phyloP scores from a whole-genome alignment of 495 filamentous ascomycete species.

The Amniculicola lignicola region DNA sequence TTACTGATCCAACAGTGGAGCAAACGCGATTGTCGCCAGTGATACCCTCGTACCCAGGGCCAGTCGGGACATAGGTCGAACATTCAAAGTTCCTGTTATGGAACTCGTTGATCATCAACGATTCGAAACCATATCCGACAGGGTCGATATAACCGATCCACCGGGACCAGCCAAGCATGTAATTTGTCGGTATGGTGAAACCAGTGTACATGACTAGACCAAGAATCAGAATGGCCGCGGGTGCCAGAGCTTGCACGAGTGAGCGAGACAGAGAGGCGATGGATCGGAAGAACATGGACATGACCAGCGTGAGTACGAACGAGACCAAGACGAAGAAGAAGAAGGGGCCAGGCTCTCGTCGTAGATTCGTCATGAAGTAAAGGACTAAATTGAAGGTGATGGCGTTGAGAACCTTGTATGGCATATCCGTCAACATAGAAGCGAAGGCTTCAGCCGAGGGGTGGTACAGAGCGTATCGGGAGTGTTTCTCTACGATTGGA shows the following conservation, averaged over 20 bases:
- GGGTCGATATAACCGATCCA: slow-evolving; percentile 89
- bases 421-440: slow-evolving; percentile 78
- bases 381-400: slow-evolving; percentile 67
- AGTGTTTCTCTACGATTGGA: slow-evolving; percentile 89
- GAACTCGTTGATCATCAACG: slow-evolving; percentile 90
- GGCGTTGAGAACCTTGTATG: slow-evolving; percentile 55
- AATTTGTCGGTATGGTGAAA: slow-evolving; percentile 72
- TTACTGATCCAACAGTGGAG: slow-evolving; percentile 56
- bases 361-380: slow-evolving; percentile 84
- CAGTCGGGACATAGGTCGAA: slow-evolving; percentile 56
- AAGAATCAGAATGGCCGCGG: slow-evolving; percentile 77
- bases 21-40: slow-evolving; percentile 52
- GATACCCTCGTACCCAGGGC: slow-evolving; percentile 50
- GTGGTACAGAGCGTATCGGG: slow-evolving; percentile 87
- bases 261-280: slow-evolving; percentile 78
- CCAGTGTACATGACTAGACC: slow-evolving; percentile 84
- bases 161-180: slow-evolving; percentile 79
- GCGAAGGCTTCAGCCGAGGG: slow-evolving; percentile 83
- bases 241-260: slow-evolving; percentile 79
- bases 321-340: slow-evolving; percentile 50
- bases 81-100: slow-evolving; percentile 62
- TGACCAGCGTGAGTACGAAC: slow-evolving; percentile 45
- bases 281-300: slow-evolving; percentile 63
- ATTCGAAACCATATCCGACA: slow-evolving; percentile 82
- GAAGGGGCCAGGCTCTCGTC: slow-evolving; percentile 66